Base-by-base conservation (phyloP, 192 early-diverging fungal species). In the Lobosporangium transversale region DNA sequence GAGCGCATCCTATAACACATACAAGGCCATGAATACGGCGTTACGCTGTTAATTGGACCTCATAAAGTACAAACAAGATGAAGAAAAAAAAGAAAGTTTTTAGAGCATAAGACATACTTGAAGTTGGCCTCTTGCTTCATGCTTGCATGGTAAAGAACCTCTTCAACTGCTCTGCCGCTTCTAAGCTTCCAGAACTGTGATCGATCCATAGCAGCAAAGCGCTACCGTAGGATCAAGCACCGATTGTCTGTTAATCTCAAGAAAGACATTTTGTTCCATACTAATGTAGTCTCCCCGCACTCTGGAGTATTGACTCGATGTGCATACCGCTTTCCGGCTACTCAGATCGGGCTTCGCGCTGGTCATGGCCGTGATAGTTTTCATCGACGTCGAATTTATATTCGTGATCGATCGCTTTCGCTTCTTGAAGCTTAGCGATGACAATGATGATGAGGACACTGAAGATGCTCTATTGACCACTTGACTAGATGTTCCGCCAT, bases 141-240 rank as follows among this genome's bases (percentile, higher is more conserved):
- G 37, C 51, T 55, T 4, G 58, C 47, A 40, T 1, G 4, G 24
- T 53, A 55, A 11, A 61, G 68, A 51, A 50, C 44, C 43, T 62
- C 61, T 57, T 71, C 61, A 44, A 63, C 69, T 15, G 60, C 32
- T 44, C 69, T 62, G 27, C 53, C 69, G 53, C 60, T 63, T 50
- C 23, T 20, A 44, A 71, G 69, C 55, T 47, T 59, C 70, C 62
- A 65, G 70, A 65, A 74, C 20, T 32, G 69, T 21, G 53, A 50
- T 17, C 24, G 69, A 53, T 74, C 45, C 70, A 74, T 74, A 6
- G 50, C 62, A 29, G 70, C 62, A 52, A 52, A 58, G 47, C 47
- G 61, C 61, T 65, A 65, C 58, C 55, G 62, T 18, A 65, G 36
- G 29, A 33, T 31, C n/a, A 58, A 49, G 30, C 47, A 68, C 24